Evolutionary conservation across 352 stramenopile genomes (phyloP), one percentile per base, ranked within the genome.

Genomic region (Pythium diclinum): DNA sequence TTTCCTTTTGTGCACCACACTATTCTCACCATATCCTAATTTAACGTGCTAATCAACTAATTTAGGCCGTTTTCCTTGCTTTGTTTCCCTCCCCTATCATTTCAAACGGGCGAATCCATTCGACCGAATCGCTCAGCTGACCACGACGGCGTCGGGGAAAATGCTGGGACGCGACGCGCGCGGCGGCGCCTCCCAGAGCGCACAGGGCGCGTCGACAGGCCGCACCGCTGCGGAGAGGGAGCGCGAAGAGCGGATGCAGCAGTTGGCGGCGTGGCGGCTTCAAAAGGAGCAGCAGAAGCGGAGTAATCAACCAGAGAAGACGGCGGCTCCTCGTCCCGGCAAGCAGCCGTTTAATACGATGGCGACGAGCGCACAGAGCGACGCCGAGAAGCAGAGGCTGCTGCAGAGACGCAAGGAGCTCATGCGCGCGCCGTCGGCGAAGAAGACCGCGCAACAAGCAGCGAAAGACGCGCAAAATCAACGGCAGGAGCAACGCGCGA

Each of bases 401-500:
- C 55, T 68, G 2, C 61, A 68, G 44, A n/a, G 19, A 3, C 61
- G 61, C 0, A 55, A 56, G 36, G 61, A 68, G 54, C 47, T 68
- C 33, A 68, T 68, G 61, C 61, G 61, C 3, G 21, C 61, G 46
- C 53, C 61, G 9, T 47, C 36, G 52, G 19, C 51, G 9, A n/a
- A 14, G 51, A 54, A 60, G 25, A 23, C 6, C 17, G 36, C 59
- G 38, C 11, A n/a, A 23, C 40, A 23, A 42, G 25, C 9, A 33
- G 52, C 42, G 33, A 33, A 48, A 48, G 36, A 33, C 28, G 51
- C 42, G 32, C 17, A 10, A 30, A 23, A 9, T 16, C 40, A 21
- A 17, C 14, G 40, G 6, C 16, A 21, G 40, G 40, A 21, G 40
- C 14, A 13, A 9, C 16, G 16, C 5, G 17, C 40, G 40, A 47